phyloP scores from a whole-genome alignment of 2,329 filamentous ascomycete genomes.

The Tolypocladium amazonense region DNA sequence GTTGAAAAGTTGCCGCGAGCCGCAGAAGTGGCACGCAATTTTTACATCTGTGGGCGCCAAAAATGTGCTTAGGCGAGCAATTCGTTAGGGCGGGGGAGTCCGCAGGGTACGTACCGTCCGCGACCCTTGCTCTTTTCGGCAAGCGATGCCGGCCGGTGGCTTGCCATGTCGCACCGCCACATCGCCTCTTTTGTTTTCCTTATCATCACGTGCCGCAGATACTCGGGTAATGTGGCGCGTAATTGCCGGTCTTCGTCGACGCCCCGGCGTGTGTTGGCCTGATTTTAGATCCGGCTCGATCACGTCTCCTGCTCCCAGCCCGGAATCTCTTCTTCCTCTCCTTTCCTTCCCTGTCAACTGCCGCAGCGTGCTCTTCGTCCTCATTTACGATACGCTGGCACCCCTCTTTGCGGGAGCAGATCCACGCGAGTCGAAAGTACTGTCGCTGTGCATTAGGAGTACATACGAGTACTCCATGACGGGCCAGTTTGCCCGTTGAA shows the following conservation, averaged over 20 bases:
- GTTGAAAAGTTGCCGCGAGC: constrained; percentile 16
- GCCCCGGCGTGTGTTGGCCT: background rate
- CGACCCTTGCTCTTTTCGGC: background rate
- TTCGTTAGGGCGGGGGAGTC: constrained; percentile 12
- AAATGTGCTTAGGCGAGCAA: constrained; percentile 15
- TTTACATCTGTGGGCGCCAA: constrained; percentile 23
- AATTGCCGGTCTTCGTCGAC: background rate
- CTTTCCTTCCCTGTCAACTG: background rate
- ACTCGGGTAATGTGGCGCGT: background rate
- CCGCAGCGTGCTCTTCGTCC: background rate
- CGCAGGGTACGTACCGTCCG: background rate
- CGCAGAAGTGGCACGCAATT: constrained; percentile 14
- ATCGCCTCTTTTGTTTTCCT: background rate
- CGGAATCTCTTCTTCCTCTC: background rate
- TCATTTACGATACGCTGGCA: background rate
- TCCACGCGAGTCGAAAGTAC: background rate
- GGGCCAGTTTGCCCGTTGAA: background rate
- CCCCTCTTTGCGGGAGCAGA: too few relatives aligned
- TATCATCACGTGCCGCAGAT: background rate
- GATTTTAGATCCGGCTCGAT: background rate
- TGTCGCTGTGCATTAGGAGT: background rate
- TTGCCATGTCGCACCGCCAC: constrained; percentile 3
- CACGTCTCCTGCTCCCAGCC: background rate
- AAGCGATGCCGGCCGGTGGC: background rate
- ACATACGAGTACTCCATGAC: background rate